These are phyloP conservation scores for Hericium rajendrae DNA, from an alignment of 768 basidiomycete genomes.

Conservation along the genomic window DNA sequence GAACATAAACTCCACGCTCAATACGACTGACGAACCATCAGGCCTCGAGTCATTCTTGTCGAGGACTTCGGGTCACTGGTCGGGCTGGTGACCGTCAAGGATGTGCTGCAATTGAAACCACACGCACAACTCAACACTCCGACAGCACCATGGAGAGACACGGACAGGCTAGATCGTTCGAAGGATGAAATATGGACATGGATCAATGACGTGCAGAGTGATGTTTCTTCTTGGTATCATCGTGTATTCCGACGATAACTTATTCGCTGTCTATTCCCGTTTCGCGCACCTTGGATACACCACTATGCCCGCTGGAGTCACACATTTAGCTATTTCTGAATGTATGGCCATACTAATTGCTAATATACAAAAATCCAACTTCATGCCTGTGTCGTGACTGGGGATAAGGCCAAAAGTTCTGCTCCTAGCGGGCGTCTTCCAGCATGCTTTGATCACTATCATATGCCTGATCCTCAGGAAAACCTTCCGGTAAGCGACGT, in stretches of 20 bases:
- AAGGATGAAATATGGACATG: slow-evolving; percentile 13
- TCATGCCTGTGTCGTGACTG: neutral
- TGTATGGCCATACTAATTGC: neutral
- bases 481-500: neutral
- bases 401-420: neutral
- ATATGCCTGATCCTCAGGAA: neutral
- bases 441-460: slow-evolving; percentile 4
- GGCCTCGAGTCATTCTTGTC: slow-evolving; percentile 93
- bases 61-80: slow-evolving; percentile 74
- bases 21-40: slow-evolving; percentile 21
- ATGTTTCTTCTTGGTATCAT: slow-evolving; percentile 7
- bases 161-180: slow-evolving; percentile 10
- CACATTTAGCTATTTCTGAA: neutral
- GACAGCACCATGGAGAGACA: slow-evolving; percentile 8
- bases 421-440: neutral
- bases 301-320: neutral
- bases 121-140: slow-evolving; percentile 10
- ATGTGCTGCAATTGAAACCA: slow-evolving; percentile 73
- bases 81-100: slow-evolving; percentile 92
- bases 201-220: slow-evolving; percentile 8
- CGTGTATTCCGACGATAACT: slow-evolving; percentile 8
- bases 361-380: neutral
- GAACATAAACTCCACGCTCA: neutral
- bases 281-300: neutral
- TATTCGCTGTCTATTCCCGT: neutral